Percentiles rank a stretch among this genome's conserved stretches.
These are phyloP conservation scores for Eutrema heterophyllum DNA, from an alignment of 345 rosid species.

Conservation along the genomic window DNA sequence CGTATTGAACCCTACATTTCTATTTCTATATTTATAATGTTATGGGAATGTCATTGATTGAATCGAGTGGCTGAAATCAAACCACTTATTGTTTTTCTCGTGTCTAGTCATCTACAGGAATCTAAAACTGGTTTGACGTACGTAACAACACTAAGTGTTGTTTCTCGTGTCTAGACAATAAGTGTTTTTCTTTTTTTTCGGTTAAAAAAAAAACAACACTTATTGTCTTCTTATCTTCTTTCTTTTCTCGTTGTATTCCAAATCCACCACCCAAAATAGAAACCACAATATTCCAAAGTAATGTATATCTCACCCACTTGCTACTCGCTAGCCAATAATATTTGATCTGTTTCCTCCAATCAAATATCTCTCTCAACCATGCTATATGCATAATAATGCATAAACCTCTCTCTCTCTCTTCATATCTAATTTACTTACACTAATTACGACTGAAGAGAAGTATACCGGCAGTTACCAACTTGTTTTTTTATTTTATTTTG, in stretches of 20 bases:
- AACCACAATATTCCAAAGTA: not conserved
- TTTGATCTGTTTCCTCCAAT: not conserved
- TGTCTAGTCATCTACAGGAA: not conserved
- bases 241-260: not conserved
- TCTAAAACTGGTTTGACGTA: conserved; percentile 15
- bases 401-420: too few species aligned
- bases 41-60: not conserved
- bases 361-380: not conserved
- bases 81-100: conserved; percentile 18
- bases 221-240: not conserved
- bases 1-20: not conserved
- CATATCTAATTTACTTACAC: too few species aligned
- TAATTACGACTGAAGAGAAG: too few species aligned
- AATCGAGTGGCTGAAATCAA: not conserved
- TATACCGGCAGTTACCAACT: too few species aligned
- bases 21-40: conserved; percentile 10
- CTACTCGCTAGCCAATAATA: not conserved
- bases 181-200: too few species aligned
- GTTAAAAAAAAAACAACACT: too few species aligned
- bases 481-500: too few species aligned
- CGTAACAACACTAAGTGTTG: too few species aligned
- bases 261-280: not conserved
- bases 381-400: too few species aligned
- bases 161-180: too few species aligned
- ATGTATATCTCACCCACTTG: not conserved